phyloP scores from a whole-genome alignment of 2,329 filamentous ascomycete species.

The Penicillium sp. region DNA sequence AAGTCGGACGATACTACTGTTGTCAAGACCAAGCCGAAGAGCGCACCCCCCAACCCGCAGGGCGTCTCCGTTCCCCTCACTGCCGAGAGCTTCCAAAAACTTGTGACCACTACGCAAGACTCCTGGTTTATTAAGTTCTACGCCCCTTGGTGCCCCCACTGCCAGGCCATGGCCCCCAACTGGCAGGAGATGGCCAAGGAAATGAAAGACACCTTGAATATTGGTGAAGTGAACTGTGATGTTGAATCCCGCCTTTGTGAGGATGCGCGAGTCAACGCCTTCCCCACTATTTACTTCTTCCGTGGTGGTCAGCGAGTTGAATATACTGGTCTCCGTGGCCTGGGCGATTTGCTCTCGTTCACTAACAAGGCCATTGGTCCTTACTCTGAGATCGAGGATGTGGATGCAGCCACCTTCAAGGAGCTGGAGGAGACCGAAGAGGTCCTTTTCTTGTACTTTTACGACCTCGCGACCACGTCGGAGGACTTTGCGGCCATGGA shows the following conservation, averaged over 20 bases:
- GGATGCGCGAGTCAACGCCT: conserved; percentile 75
- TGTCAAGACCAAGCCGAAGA: conserved; percentile 52
- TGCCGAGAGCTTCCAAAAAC: conserved; percentile 79
- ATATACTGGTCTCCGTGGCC: conserved; percentile 85
- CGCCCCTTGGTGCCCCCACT: conserved; percentile 95
- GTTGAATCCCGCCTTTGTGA: conserved; percentile 85
- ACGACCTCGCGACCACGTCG: conserved; percentile 87
- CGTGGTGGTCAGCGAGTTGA: conserved; percentile 87
- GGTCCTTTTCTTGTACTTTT: conserved; percentile 96
- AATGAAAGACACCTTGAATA: conserved; percentile 84
- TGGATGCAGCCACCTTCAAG: conserved; percentile 74
- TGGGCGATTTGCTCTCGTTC: conserved; percentile 86
- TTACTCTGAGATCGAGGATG: conserved; percentile 73
- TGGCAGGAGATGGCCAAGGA: conserved; percentile 89
- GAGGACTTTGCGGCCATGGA: conserved; percentile 92
- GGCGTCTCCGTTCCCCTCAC: conserved; percentile 75
- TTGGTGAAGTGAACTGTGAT: conserved; percentile 97
- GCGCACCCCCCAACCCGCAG: conserved; percentile 67
- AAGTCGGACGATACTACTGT: conserved; percentile 39
- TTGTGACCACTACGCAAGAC: conserved; percentile 83
- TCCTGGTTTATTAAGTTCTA: conserved; percentile 99
- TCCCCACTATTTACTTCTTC: conserved; percentile 91
- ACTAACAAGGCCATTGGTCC: conserved; percentile 82
- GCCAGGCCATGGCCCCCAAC: conserved; percentile 84
- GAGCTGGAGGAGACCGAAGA: conserved; percentile 89